Evolutionary conservation across 805 yeast genomes (phyloP).

Genomic region (Wickerhamiella kazuoi): DNA sequence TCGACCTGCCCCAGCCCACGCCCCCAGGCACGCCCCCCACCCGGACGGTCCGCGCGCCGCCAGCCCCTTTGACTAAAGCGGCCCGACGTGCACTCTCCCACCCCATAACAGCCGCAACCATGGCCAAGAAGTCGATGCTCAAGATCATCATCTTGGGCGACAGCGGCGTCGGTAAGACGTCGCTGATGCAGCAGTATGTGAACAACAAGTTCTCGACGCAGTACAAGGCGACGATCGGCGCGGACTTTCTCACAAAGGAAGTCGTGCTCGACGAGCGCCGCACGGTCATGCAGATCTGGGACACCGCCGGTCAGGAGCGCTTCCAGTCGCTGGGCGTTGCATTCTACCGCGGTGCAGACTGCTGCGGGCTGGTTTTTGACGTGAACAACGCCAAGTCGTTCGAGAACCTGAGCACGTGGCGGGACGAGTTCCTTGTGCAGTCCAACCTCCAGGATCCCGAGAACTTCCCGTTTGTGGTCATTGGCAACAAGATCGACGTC

Average conservation of each 20-base stretch:
- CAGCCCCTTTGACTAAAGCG: too few species aligned
- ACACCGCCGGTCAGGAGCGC: constrained; percentile 96
- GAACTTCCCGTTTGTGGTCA: constrained; percentile 84
- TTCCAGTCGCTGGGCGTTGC: constrained; percentile 95
- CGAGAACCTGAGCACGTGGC: constrained; percentile 78
- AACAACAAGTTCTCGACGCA: constrained; percentile 88
- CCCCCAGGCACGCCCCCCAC: too few species aligned
- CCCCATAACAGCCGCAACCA: constrained; percentile 2
- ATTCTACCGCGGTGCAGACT: constrained; percentile 93
- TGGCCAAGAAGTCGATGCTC: constrained; percentile 28
- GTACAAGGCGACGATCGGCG: constrained; percentile 95
- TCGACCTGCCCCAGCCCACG: too few species aligned
- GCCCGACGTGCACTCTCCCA: too few species aligned
- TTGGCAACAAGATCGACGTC: constrained; percentile 89
- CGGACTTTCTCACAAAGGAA: constrained; percentile 89
- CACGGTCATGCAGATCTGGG: constrained; percentile 77
- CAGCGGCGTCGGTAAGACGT: constrained; percentile 95
- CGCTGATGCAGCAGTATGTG: constrained; percentile 92
- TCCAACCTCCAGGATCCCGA: constrained; percentile 89
- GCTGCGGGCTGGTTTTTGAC: constrained; percentile 90
- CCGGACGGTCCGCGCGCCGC: too few species aligned
- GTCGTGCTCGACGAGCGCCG: constrained; percentile 66
- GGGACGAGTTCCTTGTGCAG: constrained; percentile 87
- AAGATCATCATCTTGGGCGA: constrained; percentile 85
- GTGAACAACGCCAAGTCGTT: constrained; percentile 89